These are phyloP conservation scores for Pseudotsuga menziesii DNA, from an alignment of 75 land plant genomes.

Conservation along the genomic window DNA sequence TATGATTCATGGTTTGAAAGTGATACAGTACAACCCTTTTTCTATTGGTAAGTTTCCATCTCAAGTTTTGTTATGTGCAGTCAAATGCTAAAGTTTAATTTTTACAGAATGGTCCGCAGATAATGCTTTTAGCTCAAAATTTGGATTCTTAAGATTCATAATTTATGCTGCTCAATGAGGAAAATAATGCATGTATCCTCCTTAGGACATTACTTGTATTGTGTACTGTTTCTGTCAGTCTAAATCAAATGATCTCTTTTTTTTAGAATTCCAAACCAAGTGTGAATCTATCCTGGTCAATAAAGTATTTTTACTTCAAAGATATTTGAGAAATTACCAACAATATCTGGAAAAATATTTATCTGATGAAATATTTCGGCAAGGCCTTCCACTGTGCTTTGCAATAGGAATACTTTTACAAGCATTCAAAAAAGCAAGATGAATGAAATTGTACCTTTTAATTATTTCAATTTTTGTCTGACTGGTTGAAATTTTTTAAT, in stretches of 20 bases:
- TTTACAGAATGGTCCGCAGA: too few relatives aligned
- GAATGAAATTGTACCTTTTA: not conserved
- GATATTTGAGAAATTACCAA: too few relatives aligned
- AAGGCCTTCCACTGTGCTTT: too few relatives aligned
- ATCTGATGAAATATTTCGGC: too few relatives aligned
- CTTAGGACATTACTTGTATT: not conserved
- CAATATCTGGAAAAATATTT: too few relatives aligned
- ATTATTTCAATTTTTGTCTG: not conserved
- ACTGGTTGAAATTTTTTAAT: not conserved
- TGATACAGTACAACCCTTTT: constrained; percentile 81
- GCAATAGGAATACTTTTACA: not conserved
- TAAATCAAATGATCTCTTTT: too few relatives aligned
- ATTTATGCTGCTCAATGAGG: not conserved
- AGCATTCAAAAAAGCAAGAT: not conserved
- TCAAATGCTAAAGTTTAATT: too few relatives aligned
- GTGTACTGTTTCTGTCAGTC: too few relatives aligned
- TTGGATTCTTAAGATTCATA: not conserved
- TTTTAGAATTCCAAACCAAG: too few relatives aligned
- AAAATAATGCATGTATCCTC: not conserved
- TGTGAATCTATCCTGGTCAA: too few relatives aligned
- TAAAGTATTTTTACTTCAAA: too few relatives aligned
- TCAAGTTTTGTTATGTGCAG: not conserved
- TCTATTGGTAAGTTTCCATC: constrained; percentile 72
- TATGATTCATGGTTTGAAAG: constrained; percentile 68
- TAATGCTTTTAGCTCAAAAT: too few relatives aligned